A percentile compares a stretch with the other conserved stretches of the same genome.
These are phyloP conservation scores for Trametes coccinea DNA, from an alignment of 768 basidiomycete genomes.

Conservation along the genomic window DNA sequence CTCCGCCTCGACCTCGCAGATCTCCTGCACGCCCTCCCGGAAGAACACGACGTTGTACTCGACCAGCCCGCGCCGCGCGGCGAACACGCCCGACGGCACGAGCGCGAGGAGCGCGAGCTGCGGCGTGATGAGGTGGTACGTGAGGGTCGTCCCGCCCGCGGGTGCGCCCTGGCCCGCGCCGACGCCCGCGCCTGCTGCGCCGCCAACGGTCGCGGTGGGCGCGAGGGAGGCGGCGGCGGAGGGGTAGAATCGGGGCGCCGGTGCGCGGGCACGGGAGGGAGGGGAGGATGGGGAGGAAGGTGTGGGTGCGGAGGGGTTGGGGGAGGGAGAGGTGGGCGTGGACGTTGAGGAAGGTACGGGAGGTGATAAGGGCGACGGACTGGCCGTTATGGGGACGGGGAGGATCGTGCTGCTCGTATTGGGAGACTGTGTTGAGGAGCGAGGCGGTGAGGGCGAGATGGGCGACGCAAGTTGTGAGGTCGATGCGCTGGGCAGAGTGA, in stretches of 20 bases:
- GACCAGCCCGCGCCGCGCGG: constrained; percentile 70
- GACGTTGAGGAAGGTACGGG: background rate
- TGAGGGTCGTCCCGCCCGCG: constrained; percentile 65
- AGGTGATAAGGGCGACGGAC: background rate
- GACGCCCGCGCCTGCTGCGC: background rate
- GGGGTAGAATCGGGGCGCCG: constrained; percentile 62
- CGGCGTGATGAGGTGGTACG: constrained; percentile 79
- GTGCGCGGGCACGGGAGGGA: background rate
- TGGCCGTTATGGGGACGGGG: constrained; percentile 10
- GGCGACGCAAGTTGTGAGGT: background rate
- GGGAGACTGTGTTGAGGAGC: background rate
- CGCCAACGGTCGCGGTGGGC: constrained; percentile 40
- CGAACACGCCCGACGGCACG: constrained; percentile 70
- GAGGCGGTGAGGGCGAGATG: background rate
- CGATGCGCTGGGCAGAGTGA: background rate
- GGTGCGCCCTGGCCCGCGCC: constrained; percentile 40
- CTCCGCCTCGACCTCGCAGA: constrained; percentile 74
- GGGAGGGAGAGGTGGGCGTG: background rate
- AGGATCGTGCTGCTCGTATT: background rate
- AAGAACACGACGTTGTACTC: constrained; percentile 90
- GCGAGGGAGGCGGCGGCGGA: constrained; percentile 65
- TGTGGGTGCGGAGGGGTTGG: constrained; percentile 4
- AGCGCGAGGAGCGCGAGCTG: constrained; percentile 71
- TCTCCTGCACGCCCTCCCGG: constrained; percentile 79
- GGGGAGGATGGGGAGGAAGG: constrained; percentile 15